Evolutionary conservation across 2,329 filamentous ascomycete species (phyloP).

Genomic region (Hypoxylon sp.): DNA sequence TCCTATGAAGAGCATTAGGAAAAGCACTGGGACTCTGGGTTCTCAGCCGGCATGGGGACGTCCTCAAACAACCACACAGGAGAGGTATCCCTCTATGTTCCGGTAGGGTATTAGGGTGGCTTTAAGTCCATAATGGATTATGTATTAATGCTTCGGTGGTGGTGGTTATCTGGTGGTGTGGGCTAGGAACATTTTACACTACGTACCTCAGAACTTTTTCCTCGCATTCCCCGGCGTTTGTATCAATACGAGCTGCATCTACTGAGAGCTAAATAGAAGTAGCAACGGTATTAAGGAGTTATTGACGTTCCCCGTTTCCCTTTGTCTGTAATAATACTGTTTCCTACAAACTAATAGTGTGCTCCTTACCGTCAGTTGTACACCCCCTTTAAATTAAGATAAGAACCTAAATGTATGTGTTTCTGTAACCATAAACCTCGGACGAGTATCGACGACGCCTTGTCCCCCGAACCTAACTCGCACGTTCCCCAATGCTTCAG

Average conservation of each 20-base stretch:
- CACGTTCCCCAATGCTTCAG: slow-evolving; percentile 26
- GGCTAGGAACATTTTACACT: too few species aligned
- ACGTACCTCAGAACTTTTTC: slow-evolving; percentile 11
- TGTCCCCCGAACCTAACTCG: slow-evolving; percentile 25
- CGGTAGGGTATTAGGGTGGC: slow-evolving; percentile 30
- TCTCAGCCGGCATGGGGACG: slow-evolving; percentile 38
- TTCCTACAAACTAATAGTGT: slow-evolving; percentile 8
- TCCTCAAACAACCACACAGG: slow-evolving; percentile 36
- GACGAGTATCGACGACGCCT: slow-evolving; percentile 15
- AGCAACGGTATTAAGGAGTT: slow-evolving; percentile 9
- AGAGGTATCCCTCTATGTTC: slow-evolving; percentile 49
- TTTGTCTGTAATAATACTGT: slow-evolving; percentile 1
- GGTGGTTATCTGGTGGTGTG: neutral
- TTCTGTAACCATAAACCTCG: slow-evolving; percentile 11
- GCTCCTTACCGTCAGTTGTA: neutral
- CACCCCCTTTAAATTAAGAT: slow-evolving; percentile 17
- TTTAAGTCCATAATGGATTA: too few species aligned
- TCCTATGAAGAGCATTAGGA: slow-evolving; percentile 42
- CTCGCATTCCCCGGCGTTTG: slow-evolving; percentile 41
- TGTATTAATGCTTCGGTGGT: slow-evolving; percentile 19
- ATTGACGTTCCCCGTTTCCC: slow-evolving; percentile 3
- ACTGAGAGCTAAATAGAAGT: slow-evolving; percentile 23
- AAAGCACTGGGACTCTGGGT: slow-evolving; percentile 42
- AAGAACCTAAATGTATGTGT: slow-evolving; percentile 28
- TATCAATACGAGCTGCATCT: slow-evolving; percentile 34